Conservation (phyloP, 495 filamentous ascomycete genomes). For the Ramalina peruviana region DNA sequence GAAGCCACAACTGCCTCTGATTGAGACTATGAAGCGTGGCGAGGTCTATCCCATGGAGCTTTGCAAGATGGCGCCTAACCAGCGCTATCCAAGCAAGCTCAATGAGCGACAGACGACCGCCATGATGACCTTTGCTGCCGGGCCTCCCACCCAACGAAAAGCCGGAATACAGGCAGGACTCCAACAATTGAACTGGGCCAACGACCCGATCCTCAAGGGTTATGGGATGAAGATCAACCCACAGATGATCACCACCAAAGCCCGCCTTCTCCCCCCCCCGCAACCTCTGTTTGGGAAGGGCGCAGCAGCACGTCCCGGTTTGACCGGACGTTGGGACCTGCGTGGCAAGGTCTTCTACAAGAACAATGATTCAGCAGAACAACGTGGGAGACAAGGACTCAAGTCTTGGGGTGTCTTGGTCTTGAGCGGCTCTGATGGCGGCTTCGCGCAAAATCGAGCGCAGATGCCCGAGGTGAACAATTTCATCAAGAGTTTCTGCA, state of each 20-base stretch:
- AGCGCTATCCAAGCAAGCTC: constrained; percentile 71
- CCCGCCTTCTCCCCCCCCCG: constrained; percentile 56
- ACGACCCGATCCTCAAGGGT: constrained; percentile 49
- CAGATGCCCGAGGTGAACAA: constrained; percentile 30
- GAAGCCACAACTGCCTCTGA: constrained; percentile 47
- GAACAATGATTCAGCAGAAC: constrained; percentile 32
- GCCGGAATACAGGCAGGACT: constrained; percentile 50
- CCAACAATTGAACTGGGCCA: constrained; percentile 46
- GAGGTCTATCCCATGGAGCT: constrained; percentile 69
- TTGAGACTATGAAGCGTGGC: constrained; percentile 51
- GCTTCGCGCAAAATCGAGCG: constrained; percentile 16
- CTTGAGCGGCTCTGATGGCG: constrained; percentile 25
- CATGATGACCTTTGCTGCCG: constrained; percentile 82
- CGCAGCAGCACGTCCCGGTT: constrained; percentile 37
- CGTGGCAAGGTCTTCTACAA: constrained; percentile 59
- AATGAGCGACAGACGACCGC: constrained; percentile 45
- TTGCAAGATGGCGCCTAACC: constrained; percentile 44
- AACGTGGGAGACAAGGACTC: constrained; percentile 21
- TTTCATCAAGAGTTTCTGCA: constrained; percentile 47
- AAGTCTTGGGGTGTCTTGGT: constrained; percentile 58
- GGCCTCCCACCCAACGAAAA: constrained; percentile 48
- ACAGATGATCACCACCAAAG: constrained; percentile 49
- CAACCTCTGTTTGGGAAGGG: constrained; percentile 47
- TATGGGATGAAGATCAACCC: constrained; percentile 57
- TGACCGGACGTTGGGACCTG: constrained; percentile 71